Conservation (phyloP, 345 rosid genomes). For the Xanthoceras sorbifolium region DNA sequence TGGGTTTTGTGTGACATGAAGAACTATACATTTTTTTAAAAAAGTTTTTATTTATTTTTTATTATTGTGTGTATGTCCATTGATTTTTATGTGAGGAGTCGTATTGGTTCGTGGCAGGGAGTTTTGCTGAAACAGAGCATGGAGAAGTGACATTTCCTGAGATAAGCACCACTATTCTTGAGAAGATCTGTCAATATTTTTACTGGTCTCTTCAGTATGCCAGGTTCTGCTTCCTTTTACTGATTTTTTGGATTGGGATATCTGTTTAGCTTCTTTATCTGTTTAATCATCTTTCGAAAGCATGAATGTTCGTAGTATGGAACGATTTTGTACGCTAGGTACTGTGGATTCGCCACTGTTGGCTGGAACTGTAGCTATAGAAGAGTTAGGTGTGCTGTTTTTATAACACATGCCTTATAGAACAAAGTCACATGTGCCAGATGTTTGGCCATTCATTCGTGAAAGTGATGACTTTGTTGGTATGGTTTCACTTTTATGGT, state of each 20-base stretch:
- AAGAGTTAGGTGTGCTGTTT: background rate
- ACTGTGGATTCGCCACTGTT: background rate
- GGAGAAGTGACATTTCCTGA: slow-evolving; percentile 52
- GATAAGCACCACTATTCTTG: slow-evolving; percentile 44
- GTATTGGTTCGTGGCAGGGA: slow-evolving; percentile 27
- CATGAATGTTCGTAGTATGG: background rate
- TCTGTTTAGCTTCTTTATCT: background rate
- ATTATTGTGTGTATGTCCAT: background rate
- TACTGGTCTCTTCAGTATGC: slow-evolving; percentile 54
- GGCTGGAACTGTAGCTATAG: background rate
- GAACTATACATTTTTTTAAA: too few species aligned
- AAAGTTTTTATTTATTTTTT: too few species aligned
- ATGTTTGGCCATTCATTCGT: background rate
- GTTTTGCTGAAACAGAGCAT: slow-evolving; percentile 43
- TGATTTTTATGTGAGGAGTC: background rate
- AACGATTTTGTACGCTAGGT: background rate
- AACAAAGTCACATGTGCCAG: background rate
- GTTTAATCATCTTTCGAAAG: background rate
- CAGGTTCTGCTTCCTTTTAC: slow-evolving; percentile 28
- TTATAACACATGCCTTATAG: background rate
- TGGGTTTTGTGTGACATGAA: background rate
- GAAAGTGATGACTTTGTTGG: background rate
- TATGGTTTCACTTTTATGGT: background rate
- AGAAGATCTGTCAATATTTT: slow-evolving; percentile 52
- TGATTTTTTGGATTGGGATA: background rate